Percentiles rank a stretch among this genome's conserved stretches.
These are phyloP conservation scores for Cyberlindnera misumaiensis DNA, from an alignment of 805 yeast genomes.

Conservation along the genomic window DNA sequence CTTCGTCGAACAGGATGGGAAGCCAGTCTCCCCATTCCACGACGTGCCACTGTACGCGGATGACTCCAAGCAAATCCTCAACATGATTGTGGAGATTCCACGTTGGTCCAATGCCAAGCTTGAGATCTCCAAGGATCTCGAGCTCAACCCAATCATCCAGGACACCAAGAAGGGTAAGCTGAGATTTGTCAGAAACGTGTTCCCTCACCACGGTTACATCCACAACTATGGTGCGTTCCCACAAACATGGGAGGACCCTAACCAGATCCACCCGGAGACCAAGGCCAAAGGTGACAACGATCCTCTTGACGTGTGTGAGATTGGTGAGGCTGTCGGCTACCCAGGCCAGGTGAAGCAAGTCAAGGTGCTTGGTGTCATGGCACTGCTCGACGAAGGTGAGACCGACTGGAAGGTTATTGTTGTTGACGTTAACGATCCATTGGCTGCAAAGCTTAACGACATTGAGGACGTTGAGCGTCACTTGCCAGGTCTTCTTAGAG, in stretches of 20 bases:
- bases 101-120: slow-evolving; percentile 98
- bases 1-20: slow-evolving; percentile 83
- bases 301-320: slow-evolving; percentile 82
- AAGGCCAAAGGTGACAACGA: slow-evolving; percentile 75
- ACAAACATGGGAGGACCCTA: slow-evolving; percentile 49
- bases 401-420: slow-evolving; percentile 91
- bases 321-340: slow-evolving; percentile 58
- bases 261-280: slow-evolving; percentile 55
- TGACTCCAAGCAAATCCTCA: slow-evolving; percentile 79
- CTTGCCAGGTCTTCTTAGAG: slow-evolving; percentile 88
- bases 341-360: slow-evolving; percentile 81
- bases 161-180: slow-evolving; percentile 96
- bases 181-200: slow-evolving; percentile 93
- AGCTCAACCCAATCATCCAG: slow-evolving; percentile 90
- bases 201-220: slow-evolving; percentile 98
- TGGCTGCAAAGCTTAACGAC: slow-evolving; percentile 81
- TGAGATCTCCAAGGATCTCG: slow-evolving; percentile 81
- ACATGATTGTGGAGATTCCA: slow-evolving; percentile 95
- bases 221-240: slow-evolving; percentile 99
- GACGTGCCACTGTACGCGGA: slow-evolving; percentile 90
- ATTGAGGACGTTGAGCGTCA: slow-evolving; percentile 85
- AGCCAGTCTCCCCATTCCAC: slow-evolving; percentile 93
- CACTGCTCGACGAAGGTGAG: slow-evolving; percentile 88
- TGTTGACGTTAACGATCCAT: slow-evolving; percentile 75
- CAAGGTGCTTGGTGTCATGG: slow-evolving; percentile 90